Conservation (phyloP, 805 yeast genomes). For the Lipomyces oligophaga region DNA sequence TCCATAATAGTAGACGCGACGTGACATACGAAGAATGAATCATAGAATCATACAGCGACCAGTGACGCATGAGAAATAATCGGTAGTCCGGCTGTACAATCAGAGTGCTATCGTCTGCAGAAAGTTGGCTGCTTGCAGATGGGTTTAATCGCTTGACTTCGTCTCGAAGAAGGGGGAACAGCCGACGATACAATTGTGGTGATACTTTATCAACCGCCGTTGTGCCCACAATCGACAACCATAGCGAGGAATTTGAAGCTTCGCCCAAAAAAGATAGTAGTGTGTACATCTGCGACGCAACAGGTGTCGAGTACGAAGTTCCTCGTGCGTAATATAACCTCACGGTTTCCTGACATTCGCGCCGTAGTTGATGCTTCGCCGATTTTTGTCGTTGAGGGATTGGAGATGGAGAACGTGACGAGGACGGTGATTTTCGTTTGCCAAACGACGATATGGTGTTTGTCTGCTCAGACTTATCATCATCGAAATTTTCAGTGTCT, state of each 20-base stretch:
- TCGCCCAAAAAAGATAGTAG: slow-evolving; percentile 79
- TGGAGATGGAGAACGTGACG: slow-evolving; percentile 26
- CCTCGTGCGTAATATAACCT: slow-evolving; percentile 84
- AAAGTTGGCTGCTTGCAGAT: slow-evolving; percentile 21
- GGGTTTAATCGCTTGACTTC: slow-evolving; percentile 72
- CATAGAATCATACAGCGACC: slow-evolving; percentile 89
- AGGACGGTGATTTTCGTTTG: slow-evolving; percentile 36
- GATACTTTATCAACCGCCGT: slow-evolving; percentile 70
- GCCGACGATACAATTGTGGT: slow-evolving; percentile 64
- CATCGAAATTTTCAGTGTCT: slow-evolving; percentile 27
- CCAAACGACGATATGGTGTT: slow-evolving; percentile 2
- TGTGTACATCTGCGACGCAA: slow-evolving; percentile 76
- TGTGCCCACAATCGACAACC: slow-evolving; percentile 88
- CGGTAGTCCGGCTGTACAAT: slow-evolving; percentile 79
- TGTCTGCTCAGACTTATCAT: neutral
- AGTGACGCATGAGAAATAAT: slow-evolving; percentile 80
- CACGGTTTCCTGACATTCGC: slow-evolving; percentile 48
- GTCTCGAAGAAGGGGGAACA: slow-evolving; percentile 71
- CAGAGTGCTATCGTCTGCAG: slow-evolving; percentile 41
- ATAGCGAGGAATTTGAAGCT: slow-evolving; percentile 59
- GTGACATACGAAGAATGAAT: slow-evolving; percentile 87
- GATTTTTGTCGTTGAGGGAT: slow-evolving; percentile 34
- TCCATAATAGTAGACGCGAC: slow-evolving; percentile 82
- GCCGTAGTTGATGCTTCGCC: slow-evolving; percentile 41
- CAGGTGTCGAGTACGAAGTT: slow-evolving; percentile 67